Percentiles rank a stretch among this genome's conserved stretches.
Conservation (phyloP, 345 rosid species). For the Leavenworthia alabamica region DNA sequence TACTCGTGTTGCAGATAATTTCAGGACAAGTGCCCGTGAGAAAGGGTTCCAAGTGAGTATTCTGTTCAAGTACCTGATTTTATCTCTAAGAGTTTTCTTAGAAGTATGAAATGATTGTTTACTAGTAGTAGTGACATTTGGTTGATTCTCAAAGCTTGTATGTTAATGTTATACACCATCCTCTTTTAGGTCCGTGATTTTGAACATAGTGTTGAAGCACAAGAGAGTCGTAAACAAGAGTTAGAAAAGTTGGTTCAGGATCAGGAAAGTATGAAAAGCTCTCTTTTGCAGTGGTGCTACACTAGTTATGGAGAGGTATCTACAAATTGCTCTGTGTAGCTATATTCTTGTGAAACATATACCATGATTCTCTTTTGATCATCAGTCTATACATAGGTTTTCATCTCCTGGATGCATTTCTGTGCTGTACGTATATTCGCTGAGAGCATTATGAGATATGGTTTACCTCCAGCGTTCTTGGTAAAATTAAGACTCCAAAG, state of each 20-base stretch:
- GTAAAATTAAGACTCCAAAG: conserved; percentile 41
- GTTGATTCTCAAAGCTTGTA: conserved; percentile 10
- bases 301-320: conserved; percentile 93
- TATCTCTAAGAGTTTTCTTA: not conserved
- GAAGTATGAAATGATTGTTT: not conserved
- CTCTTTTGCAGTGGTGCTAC: conserved; percentile 98
- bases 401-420: conserved; percentile 99
- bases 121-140: not conserved
- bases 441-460: conserved; percentile 97
- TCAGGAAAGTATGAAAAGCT: conserved; percentile 73
- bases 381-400: conserved; percentile 65
- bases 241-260: conserved; percentile 65
- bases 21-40: conserved; percentile 69
- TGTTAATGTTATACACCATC: conserved; percentile 4
- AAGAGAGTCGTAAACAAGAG: conserved; percentile 78
- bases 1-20: conserved; percentile 89
- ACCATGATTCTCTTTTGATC: not conserved
- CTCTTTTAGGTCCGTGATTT: conserved; percentile 73
- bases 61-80: conserved; percentile 8
- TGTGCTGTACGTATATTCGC: conserved; percentile 94
- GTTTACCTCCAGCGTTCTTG: conserved; percentile 93
- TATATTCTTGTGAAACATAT: not conserved
- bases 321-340: not conserved
- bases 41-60: conserved; percentile 86
- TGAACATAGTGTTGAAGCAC: conserved; percentile 84